phyloP scores from a whole-genome alignment of 768 basidiomycete genomes.

The Agaricus subrufescens region DNA sequence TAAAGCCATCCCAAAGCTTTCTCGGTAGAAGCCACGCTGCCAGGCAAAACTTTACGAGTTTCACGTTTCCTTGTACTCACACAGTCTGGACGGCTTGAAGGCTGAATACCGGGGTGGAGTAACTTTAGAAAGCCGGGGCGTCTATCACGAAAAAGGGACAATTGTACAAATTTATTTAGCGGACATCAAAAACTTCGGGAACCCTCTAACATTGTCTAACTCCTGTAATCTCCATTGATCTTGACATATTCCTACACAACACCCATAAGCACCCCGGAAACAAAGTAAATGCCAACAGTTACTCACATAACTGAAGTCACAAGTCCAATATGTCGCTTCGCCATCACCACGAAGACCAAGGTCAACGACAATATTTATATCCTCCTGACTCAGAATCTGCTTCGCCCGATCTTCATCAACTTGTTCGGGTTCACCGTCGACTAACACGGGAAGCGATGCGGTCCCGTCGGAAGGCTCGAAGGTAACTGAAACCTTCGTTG shows the following conservation, averaged over 20 bases:
- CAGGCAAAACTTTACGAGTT: too few relatives aligned
- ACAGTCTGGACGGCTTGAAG: too few relatives aligned
- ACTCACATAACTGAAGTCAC: slow-evolving; percentile 96
- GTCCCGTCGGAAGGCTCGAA: slow-evolving; percentile 73
- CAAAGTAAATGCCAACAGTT: neutral
- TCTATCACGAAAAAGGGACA: too few relatives aligned
- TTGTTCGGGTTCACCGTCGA: slow-evolving; percentile 87
- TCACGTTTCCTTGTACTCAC: too few relatives aligned
- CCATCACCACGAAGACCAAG: slow-evolving; percentile 61
- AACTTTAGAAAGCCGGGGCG: too few relatives aligned
- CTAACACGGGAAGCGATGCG: slow-evolving; percentile 65
- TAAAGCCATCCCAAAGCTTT: too few relatives aligned
- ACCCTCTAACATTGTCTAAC: slow-evolving; percentile 21
- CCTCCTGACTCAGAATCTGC: slow-evolving; percentile 75
- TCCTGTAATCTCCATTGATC: slow-evolving; percentile 91
- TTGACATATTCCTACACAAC: slow-evolving; percentile 80
- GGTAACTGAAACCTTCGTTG: slow-evolving; percentile 76
- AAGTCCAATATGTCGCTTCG: slow-evolving; percentile 90
- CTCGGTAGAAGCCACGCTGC: too few relatives aligned
- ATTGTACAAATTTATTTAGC: too few relatives aligned
- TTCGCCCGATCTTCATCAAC: slow-evolving; percentile 87
- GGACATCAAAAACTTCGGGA: too few relatives aligned
- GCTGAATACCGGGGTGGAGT: too few relatives aligned
- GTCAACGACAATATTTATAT: slow-evolving; percentile 81
- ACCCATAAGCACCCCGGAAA: slow-evolving; percentile 5